Base-by-base conservation (phyloP, 306 rosid genomes). In the Gastrolobium villosum region DNA sequence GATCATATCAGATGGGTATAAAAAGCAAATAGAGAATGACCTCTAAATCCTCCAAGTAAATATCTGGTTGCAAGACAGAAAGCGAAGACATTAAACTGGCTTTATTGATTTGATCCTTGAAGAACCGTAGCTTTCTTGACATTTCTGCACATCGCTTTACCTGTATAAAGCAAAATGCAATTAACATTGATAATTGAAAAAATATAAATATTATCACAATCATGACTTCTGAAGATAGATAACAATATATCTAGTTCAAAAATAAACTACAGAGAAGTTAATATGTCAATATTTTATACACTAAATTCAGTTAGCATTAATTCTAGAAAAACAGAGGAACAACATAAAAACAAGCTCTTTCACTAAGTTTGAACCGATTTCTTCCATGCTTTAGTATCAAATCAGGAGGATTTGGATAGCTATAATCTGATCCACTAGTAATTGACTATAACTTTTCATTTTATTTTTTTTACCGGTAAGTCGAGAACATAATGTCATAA, bases 91-190 rank as follows among this genome's bases (percentile, higher is more conserved):
- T 49, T 15, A 89, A 72, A 79, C 93, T 86, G 43, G 93, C 91
- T 85, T 87, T 93, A 83, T 74, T 81, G 71, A 91, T 88, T 91
- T 93, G 96, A 80, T 93, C 98, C 84, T 87, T 91, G 79, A 88
- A 84, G 74, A 93, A 88, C 6, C 96, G 82, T 54, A 93, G 88
- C 90, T 91, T 93, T 83, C 98, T 89, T 57, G 93, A 91, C 96
- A 93, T 93, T 86, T 93, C 98, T 49, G 93, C 94, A 85, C 98
- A 93, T 82, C 98, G 90, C 87, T 93, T 93, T 64, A 93, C 98
- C 98, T 93, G 86, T 54, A 57, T 67, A 78, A 72, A 78, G 70
- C 52, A 80, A 81, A 84, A 77, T 36, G 37, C 11, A 53, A 46
- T 49, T 43, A 57, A 45, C 20, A 64, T 52, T 31, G 50, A 44